Evolutionary conservation across 805 yeast genomes (phyloP), one percentile per base, ranked within the genome.

Genomic region (Zygosaccharomyces siamensis): DNA sequence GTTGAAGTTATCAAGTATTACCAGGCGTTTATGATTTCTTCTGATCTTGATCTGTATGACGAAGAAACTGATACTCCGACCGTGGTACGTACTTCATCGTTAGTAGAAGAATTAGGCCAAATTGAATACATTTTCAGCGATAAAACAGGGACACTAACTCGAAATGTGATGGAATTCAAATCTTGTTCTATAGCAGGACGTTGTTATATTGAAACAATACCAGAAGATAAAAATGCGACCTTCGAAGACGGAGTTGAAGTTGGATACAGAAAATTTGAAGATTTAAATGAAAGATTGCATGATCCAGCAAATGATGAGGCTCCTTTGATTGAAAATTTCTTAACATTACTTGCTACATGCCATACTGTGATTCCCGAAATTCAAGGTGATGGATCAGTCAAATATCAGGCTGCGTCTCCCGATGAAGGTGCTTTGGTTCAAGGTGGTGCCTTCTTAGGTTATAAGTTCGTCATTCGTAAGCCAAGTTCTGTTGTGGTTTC

Each of bases 341-440:
- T 93, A 54, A 83, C 90, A 0, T 72, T 90, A 43, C 72, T 93
- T 50, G 88, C 98, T 35, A 82, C 96, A 0, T 93, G 99, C 66
- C 99, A 93, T 62, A 95, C 99, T 0, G 99, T 93, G 36, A 93
- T 93, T 53, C 99, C 99, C 0, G 99, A 93, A 66, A 72, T 78
- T 16, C 76, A 75, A 51, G 81, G 75, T 1, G 72, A 72, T 48
- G 87, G 86, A 0, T 57, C 75, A 2, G 83, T 93, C 54, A 90
- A 88, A 65, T 93, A 95, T 66, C 99, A 93, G 69, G 99, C 99
- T 1, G 97, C 99, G 0, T 90, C 98, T 0, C 99, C 99, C 0
- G 99, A 93, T 71, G 99, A 95, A 72, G 99, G 99, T 45, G 99
- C 99, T 0, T 74, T 93, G 52, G 99, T 93, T 2, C 89, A 90